Evolutionary conservation across 441 rosid species (phyloP).

Genomic region (Pelargonium myrrhifolium): DNA sequence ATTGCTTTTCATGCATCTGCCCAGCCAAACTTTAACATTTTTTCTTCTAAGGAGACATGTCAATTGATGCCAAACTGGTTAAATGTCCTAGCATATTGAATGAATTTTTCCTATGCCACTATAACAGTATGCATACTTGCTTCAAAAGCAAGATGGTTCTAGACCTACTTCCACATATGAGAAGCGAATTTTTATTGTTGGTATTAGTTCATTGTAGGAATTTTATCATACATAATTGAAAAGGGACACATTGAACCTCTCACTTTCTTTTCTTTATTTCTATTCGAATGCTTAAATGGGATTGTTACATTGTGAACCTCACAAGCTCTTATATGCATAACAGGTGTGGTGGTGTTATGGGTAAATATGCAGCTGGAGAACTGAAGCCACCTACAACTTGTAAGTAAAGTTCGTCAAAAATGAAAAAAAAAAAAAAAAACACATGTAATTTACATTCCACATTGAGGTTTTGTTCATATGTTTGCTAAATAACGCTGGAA

Average conservation of each 20-base stretch:
- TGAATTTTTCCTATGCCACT: too few species aligned
- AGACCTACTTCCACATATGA: not conserved
- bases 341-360: slow-evolving; percentile 99
- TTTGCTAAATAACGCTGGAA: not conserved
- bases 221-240: not conserved
- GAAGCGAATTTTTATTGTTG: not conserved
- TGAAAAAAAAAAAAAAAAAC: not conserved
- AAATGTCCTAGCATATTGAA: not conserved
- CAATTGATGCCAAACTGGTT: not conserved
- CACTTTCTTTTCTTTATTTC: not conserved
- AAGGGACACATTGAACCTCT: not conserved
- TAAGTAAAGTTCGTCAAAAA: slow-evolving; percentile 26
- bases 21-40: not conserved
- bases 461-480: not conserved
- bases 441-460: not conserved
- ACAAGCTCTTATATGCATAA: slow-evolving; percentile 5
- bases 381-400: slow-evolving; percentile 93
- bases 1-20: not conserved
- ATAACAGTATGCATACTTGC: too few species aligned
- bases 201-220: not conserved
- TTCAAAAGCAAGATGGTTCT: too few species aligned
- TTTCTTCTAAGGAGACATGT: not conserved
- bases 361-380: slow-evolving; percentile 95
- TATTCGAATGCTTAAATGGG: not conserved
- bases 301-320: slow-evolving; percentile 12